phyloP scores from a whole-genome alignment of 805 yeast genomes.

The Kodamaea kaohsiungensis region DNA sequence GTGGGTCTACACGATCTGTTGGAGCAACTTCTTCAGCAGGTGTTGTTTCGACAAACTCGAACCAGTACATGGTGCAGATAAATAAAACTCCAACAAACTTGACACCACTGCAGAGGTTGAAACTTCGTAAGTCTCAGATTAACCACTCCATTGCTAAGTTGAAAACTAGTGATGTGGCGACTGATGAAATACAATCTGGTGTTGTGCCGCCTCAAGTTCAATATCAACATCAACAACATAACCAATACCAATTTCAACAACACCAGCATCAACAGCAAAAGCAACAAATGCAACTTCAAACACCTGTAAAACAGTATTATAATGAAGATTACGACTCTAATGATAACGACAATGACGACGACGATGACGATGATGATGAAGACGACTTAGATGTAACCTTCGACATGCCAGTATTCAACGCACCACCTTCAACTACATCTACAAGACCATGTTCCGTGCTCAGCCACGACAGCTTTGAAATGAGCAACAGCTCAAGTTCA shows the following conservation, averaged over 20 bases:
- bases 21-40: background rate
- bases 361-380: conserved; percentile 43
- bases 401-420: conserved; percentile 3
- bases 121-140: conserved; percentile 25
- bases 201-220: background rate
- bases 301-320: background rate
- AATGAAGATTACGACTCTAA: background rate
- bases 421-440: conserved; percentile 29
- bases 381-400: conserved; percentile 25
- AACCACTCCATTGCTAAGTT: conserved; percentile 24
- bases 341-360: background rate
- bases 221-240: background rate
- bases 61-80: conserved; percentile 20
- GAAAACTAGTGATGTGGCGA: conserved; percentile 11
- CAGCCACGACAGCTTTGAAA: conserved; percentile 29
- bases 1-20: conserved; percentile 1
- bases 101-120: conserved; percentile 34
- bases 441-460: conserved; percentile 49
- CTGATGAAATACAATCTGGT: background rate
- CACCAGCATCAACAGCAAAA: background rate
- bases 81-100: conserved; percentile 26
- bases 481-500: conserved; percentile 3
- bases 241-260: background rate
- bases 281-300: background rate
- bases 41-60: background rate